Base-by-base conservation (phyloP, 1,284 basidiomycete genomes). In the Trametes hirsuta region DNA sequence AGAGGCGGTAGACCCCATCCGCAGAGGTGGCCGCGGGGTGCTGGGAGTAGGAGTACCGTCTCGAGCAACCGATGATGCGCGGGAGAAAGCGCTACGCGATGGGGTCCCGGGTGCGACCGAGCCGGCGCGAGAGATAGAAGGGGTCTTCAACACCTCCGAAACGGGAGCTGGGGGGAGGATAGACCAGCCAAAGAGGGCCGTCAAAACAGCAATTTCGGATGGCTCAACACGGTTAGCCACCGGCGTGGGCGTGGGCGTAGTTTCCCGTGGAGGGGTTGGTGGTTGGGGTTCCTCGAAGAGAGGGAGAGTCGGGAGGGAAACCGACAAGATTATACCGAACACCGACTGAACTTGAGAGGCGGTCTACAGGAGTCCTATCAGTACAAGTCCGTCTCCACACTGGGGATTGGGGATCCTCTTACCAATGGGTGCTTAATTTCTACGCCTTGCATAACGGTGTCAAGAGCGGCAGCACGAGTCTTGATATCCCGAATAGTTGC, bases 361-460 rank as follows among this genome's bases (percentile, higher is more conserved):
- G 10, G 72, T 73, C 77, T 79, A 44, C 10, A 24, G 47, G n/a
- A 14, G 6, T 6, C 6, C 6, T n/a, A 21, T 52, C 21, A 53
- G 46, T n/a, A 15, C 22, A 1, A 52, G 11, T 24, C 8, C 6
- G 4, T 22, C 2, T 2, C 15, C 0, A 34, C 5, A 9, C n/a
- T 35, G 11, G 15, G 10, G 12, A 39, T 1, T 2, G 11, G n/a
- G 36, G 6, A 4, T 9, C 3, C 5, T 6, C 82, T 55, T 68
- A 91, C 90, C 56, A 93, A 75, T 47, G 91, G 90, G 68, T 93
- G 91, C 66, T 85, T 87, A 57, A 90, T 78, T 47, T 79, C 72
- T 4, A 91, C 76, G 50, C 79, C 79, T 55, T 80, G 71, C 48
- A 92, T 68, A 2, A 84, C 68, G 0, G 79, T 69, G 51, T 87